A percentile compares a stretch with the other conserved stretches of the same genome.
Conservation (phyloP, 805 yeast genomes). For the Candida silvicultrix region DNA sequence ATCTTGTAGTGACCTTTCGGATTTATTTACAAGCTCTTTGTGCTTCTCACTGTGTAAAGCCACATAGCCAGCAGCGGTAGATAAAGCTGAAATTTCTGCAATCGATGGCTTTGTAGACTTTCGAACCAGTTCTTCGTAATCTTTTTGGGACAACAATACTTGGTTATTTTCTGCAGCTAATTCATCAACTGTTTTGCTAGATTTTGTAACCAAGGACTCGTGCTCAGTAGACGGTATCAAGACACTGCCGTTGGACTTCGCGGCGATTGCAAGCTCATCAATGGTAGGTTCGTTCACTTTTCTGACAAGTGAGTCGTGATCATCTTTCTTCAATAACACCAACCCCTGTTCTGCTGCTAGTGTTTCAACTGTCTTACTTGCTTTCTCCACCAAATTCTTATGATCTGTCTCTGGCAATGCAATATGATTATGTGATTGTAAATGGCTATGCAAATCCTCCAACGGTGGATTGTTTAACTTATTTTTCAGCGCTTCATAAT, state of each 20-base stretch:
- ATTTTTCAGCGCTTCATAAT: constrained; percentile 4
- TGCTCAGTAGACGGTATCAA: not conserved
- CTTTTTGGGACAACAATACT: constrained; percentile 10
- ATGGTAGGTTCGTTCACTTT: constrained; percentile 11
- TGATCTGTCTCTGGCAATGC: constrained; percentile 8
- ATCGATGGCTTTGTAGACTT: not conserved
- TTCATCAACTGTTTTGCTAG: not conserved
- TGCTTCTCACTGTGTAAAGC: not conserved
- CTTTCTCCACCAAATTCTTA: not conserved
- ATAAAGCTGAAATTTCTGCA: not conserved
- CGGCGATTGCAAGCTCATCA: constrained; percentile 7
- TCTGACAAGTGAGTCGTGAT: constrained; percentile 8
- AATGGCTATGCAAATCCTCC: constrained; percentile 6
- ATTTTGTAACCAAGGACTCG: not conserved
- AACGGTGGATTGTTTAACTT: constrained; percentile 16
- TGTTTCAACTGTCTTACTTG: not conserved
- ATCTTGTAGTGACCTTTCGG: constrained; percentile 8
- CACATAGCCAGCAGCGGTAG: not conserved
- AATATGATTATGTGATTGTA: constrained; percentile 9
- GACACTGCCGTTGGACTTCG: not conserved
- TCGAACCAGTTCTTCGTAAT: constrained; percentile 1
- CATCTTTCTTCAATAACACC: not conserved
- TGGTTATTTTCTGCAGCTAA: constrained; percentile 10
- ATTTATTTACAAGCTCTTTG: not conserved
- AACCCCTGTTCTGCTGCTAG: not conserved